Conservation (phyloP, 257 asterid genomes). For the Cinchona pubescens region DNA sequence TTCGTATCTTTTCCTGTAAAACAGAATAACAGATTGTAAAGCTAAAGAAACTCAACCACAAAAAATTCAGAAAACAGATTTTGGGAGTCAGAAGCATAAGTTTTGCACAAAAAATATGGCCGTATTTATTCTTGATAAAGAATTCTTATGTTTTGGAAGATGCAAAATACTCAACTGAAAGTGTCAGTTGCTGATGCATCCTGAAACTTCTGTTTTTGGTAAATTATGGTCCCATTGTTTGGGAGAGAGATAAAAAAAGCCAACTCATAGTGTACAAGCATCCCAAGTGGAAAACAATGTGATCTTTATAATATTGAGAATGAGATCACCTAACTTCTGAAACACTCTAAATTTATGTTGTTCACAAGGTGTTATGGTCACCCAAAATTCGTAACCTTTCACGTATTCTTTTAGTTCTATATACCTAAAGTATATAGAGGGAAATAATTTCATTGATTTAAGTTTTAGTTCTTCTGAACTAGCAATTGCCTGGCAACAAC, state of each 20-base stretch:
- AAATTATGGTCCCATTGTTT: not conserved
- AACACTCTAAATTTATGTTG: not conserved
- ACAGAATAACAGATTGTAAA: not conserved
- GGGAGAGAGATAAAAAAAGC: not conserved
- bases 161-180: not conserved
- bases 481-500: not conserved
- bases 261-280: not conserved
- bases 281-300: not conserved
- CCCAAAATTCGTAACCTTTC: not conserved
- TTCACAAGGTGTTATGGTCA: not conserved
- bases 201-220: not conserved
- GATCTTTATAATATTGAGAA: not conserved
- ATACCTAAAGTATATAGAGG: not conserved
- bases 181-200: not conserved
- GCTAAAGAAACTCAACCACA: not conserved
- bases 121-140: not conserved
- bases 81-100: not conserved
- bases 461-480: not conserved
- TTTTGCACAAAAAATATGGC: not conserved
- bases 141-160: not conserved
- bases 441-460: not conserved
- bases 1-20: constrained; percentile 69
- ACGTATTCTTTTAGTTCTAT: not conserved
- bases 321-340: not conserved
- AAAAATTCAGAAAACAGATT: not conserved